Percentiles rank a stretch among this genome's conserved stretches.
phyloP scores from a whole-genome alignment of 805 yeast species.

The Isabelozyma rhagii region DNA sequence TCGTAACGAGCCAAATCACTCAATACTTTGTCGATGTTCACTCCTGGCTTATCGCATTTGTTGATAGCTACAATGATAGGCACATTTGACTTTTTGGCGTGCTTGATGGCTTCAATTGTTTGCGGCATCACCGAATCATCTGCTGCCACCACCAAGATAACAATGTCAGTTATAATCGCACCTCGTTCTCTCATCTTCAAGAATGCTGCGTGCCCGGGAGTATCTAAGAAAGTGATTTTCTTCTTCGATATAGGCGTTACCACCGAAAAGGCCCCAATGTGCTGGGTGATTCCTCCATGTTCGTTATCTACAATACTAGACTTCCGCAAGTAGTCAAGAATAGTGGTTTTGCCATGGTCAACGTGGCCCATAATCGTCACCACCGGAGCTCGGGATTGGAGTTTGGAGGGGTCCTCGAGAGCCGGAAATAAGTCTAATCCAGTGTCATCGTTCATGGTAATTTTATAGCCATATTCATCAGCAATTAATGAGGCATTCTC shows the following conservation, averaged over 20 bases:
- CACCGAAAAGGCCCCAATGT: constrained; percentile 94
- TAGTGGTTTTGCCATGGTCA: constrained; percentile 96
- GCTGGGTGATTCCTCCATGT: constrained; percentile 96
- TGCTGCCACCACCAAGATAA: constrained; percentile 90
- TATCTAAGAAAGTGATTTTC: constrained; percentile 84
- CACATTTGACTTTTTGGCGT: constrained; percentile 77
- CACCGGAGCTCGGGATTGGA: constrained; percentile 81
- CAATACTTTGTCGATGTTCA: constrained; percentile 70
- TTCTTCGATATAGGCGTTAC: constrained; percentile 71
- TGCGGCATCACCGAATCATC: constrained; percentile 99
- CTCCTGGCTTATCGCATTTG: constrained; percentile 81
- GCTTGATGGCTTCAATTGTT: constrained; percentile 92
- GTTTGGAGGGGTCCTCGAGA: constrained; percentile 42
- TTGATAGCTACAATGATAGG: constrained; percentile 89
- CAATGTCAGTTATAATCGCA: constrained; percentile 89
- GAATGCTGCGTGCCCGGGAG: constrained; percentile 98
- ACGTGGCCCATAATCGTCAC: constrained; percentile 99
- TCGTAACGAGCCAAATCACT: constrained; percentile 75
- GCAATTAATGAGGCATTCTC: constrained; percentile 87
- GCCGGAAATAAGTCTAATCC: constrained; percentile 59
- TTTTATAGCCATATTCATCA: constrained; percentile 80
- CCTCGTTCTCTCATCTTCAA: constrained; percentile 96
- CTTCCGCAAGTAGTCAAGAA: constrained; percentile 80
- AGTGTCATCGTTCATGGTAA: constrained; percentile 48
- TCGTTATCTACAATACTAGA: constrained; percentile 82